Evolutionary conservation across 495 filamentous ascomycete genomes (phyloP).

Genomic region (Chlorociboria aeruginascens): DNA sequence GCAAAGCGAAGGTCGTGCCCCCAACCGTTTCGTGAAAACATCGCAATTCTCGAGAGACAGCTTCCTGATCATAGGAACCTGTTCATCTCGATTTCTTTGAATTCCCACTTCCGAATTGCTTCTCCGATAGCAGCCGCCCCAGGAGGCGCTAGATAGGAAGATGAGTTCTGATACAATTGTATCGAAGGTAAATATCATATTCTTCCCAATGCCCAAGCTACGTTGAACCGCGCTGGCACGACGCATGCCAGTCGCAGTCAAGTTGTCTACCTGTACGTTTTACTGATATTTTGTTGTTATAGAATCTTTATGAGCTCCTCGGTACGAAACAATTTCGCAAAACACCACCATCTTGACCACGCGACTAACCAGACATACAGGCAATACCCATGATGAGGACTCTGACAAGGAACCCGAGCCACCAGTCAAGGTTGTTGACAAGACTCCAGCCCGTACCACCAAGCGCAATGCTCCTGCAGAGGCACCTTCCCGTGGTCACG

Average conservation of each 20-base stretch:
- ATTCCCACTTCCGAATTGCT: slow-evolving; percentile 18
- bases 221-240: not conserved
- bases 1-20: too few species aligned
- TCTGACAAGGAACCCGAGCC: slow-evolving; percentile 62
- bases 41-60: slow-evolving; percentile 20
- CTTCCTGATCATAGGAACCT: slow-evolving; percentile 22
- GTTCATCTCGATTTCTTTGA: slow-evolving; percentile 19
- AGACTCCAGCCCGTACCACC: slow-evolving; percentile 59
- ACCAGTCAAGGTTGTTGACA: slow-evolving; percentile 79
- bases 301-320: slow-evolving; percentile 86
- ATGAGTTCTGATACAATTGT: slow-evolving; percentile 29
- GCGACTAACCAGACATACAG: slow-evolving; percentile 32
- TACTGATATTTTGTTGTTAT: slow-evolving; percentile 23
- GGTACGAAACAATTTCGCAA: slow-evolving; percentile 42
- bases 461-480: slow-evolving; percentile 85
- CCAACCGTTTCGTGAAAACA: too few species aligned
- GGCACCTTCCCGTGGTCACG: slow-evolving; percentile 37
- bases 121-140: slow-evolving; percentile 29
- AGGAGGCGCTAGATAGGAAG: slow-evolving; percentile 32
- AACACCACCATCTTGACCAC: slow-evolving; percentile 14
- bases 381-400: slow-evolving; percentile 85
- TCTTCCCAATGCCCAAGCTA: not conserved
- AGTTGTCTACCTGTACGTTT: slow-evolving; percentile 1
- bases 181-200: slow-evolving; percentile 39
- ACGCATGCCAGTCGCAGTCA: not conserved